Base-by-base conservation (phyloP, 805 yeast species). In the Torulaspora gathmanii region DNA sequence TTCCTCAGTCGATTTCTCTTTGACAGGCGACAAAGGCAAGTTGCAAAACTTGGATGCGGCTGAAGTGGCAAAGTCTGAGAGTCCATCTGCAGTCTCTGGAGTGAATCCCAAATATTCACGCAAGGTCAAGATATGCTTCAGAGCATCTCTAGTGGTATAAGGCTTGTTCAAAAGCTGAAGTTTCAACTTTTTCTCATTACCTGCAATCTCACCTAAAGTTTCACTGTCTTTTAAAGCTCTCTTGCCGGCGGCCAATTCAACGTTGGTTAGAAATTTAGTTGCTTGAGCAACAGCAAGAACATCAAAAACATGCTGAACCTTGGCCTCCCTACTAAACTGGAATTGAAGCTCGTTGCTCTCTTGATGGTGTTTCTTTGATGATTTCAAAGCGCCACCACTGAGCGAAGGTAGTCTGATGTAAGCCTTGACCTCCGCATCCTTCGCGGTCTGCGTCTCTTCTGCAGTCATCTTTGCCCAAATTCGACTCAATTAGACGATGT, bases 71-170 rank as follows among this genome's bases (percentile, higher is more conserved):
- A 51, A 64, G 16, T 62, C 64, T 17, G 68, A 55, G 17, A 63
- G 37, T 12, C 55, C 59, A 45, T 65, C 70, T 2, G 49, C 58
- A 17, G 61, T 47, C 45, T 64, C 70, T 20, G 61, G 49, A 10
- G 58, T 45, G 44, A 65, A 64, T 1, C 70, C 70, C 37, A 65
- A 43, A 33, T 60, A 56, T 33, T 63, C 65, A 48, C 68, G 65
- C 34, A 63, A 51, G 22, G 57, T 52, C 13, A 60, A 40, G 6
- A 63, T 47, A 46, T 65, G 68, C 45, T 53, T 58, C 33, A 61
- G 44, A n/a, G 57, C 63, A 16, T 61, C 64, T 42, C 61, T 60
- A 8, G 57, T 47, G 8, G 52, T 61, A 43, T 64, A 65, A 9
- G 66, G 63, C 36, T 51, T 58, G 33, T 55, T 45, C 28, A 52